Conservation (phyloP, 176 grass and related monocot genomes). For the Oryza brachyantha region DNA sequence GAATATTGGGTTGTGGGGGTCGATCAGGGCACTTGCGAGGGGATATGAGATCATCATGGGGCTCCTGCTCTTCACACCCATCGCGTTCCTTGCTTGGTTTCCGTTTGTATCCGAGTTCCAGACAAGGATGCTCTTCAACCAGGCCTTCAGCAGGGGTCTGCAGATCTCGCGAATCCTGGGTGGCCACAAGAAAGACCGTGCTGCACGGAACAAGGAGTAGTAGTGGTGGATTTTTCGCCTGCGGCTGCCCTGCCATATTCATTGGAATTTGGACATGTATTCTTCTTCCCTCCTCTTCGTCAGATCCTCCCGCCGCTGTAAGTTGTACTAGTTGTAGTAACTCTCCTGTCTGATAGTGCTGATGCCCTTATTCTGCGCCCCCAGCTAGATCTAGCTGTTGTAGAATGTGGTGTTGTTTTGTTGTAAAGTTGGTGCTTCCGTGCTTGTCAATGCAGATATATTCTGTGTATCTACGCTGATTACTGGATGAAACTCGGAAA, state of each 20-base stretch:
- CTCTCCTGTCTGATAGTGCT: background rate
- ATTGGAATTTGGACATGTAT: background rate
- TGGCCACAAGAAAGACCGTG: constrained; percentile 73
- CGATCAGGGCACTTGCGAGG: constrained; percentile 67
- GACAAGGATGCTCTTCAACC: constrained; percentile 96
- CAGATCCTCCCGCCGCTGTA: background rate
- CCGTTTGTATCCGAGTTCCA: constrained; percentile 93
- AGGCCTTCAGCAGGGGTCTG: constrained; percentile 90
- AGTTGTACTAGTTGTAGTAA: background rate
- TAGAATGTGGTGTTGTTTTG: background rate
- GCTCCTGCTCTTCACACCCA: constrained; percentile 79
- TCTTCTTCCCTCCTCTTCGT: no score
- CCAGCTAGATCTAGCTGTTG: background rate
- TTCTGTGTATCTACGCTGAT: no score
- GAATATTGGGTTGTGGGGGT: constrained; percentile 53
- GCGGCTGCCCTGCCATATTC: background rate
- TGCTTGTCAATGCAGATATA: background rate
- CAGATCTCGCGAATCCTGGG: constrained; percentile 92
- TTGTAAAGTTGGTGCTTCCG: background rate
- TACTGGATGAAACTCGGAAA: background rate
- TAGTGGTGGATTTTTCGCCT: no score
- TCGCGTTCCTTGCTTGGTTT: constrained; percentile 87
- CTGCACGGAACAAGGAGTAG: constrained; percentile 63
- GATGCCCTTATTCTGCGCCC: background rate
- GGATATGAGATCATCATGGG: constrained; percentile 93